These are phyloP conservation scores for Tripterygium wilfordii DNA, from an alignment of 177 flowering plant species.

Conservation along the genomic window DNA sequence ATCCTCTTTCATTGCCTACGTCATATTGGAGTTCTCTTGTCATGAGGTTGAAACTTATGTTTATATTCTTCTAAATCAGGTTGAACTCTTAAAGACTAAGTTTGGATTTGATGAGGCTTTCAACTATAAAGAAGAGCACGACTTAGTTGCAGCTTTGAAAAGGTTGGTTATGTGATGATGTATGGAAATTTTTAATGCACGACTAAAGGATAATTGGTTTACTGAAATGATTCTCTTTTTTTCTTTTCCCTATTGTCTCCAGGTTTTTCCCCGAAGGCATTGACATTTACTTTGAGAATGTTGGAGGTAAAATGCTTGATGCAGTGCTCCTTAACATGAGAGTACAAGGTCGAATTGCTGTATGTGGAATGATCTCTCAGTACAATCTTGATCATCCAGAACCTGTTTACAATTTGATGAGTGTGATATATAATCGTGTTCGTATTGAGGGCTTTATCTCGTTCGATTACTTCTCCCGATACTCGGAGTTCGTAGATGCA, in stretches of 20 bases:
- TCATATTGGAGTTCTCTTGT: too few species aligned
- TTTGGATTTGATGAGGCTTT: slow-evolving; percentile 47
- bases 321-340: slow-evolving; percentile 58
- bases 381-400: slow-evolving; percentile 38
- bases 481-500: slow-evolving; percentile 3
- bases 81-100: slow-evolving; percentile 39
- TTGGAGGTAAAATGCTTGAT: slow-evolving; percentile 57
- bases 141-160: slow-evolving; percentile 29
- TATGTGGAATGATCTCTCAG: slow-evolving; percentile 53
- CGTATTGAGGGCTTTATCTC: slow-evolving; percentile 21
- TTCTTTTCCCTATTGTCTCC: background rate
- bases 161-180: slow-evolving; percentile 30
- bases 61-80: slow-evolving; percentile 10
- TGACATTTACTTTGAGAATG: slow-evolving; percentile 54
- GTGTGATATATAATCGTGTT: slow-evolving; percentile 17
- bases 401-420: slow-evolving; percentile 32
- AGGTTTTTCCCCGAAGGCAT: slow-evolving; percentile 49
- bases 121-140: slow-evolving; percentile 44
- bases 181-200: too few species aligned
- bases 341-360: slow-evolving; percentile 35
- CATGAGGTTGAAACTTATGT: too few species aligned
- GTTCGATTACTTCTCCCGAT: background rate
- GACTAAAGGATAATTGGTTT: too few species aligned
- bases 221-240: background rate
- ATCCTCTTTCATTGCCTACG: too few species aligned